A percentile compares a stretch with the other conserved stretches of the same genome.
phyloP scores from a whole-genome alignment of 495 filamentous ascomycete species.

The Penicillium argentinense region DNA sequence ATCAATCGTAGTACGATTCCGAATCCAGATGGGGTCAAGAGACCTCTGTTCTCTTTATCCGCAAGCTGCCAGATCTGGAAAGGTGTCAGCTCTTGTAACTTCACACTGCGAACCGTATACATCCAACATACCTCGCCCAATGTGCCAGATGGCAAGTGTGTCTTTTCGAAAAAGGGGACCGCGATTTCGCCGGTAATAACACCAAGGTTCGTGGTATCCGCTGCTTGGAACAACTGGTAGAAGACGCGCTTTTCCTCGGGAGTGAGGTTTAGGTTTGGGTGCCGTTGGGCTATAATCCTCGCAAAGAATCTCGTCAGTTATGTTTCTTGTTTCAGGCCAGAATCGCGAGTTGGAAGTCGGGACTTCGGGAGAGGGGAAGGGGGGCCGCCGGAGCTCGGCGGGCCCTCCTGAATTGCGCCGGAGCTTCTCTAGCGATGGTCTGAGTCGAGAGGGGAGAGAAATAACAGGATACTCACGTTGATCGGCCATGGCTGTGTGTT shows the following conservation, averaged over 20 bases:
- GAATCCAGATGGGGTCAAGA: conserved; percentile 89
- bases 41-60: conserved; percentile 91
- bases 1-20: conserved; percentile 89
- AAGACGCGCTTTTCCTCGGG: conserved; percentile 91
- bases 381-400: conserved; percentile 19
- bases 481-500: conserved; percentile 41
- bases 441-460: not conserved
- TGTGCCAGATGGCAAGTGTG: conserved; percentile 75
- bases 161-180: conserved; percentile 98
- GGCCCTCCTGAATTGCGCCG: conserved; percentile 30
- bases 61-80: conserved; percentile 96
- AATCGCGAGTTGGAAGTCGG: too few relatives aligned
- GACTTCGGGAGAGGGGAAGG: conserved; percentile 19
- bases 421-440: conserved; percentile 7
- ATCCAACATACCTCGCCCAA: conserved; percentile 75
- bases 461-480: conserved; percentile 27
- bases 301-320: conserved; percentile 21
- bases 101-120: not conserved
- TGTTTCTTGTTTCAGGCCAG: too few relatives aligned
- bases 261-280: conserved; percentile 80
- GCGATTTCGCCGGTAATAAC: conserved; percentile 95
- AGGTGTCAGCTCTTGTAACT: not conserved
- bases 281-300: conserved; percentile 32
- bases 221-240: conserved; percentile 83
- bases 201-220: conserved; percentile 85